Percentiles rank a stretch among this genome's conserved stretches.
phyloP scores from a whole-genome alignment of 257 asterid genomes.

The Solanum sitiens region DNA sequence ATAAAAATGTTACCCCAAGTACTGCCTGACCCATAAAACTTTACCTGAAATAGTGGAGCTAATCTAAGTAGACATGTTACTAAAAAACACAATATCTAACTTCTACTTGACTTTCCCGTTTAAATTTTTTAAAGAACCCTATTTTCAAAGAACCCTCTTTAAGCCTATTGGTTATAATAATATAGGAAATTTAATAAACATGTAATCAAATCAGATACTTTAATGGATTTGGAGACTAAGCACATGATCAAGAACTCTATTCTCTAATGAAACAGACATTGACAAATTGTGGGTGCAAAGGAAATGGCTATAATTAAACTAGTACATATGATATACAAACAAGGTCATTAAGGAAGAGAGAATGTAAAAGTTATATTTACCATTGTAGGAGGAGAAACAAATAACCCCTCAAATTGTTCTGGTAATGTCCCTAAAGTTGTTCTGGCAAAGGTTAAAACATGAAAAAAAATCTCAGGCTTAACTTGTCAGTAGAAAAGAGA shows the following conservation, averaged over 20 bases:
- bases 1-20: background rate
- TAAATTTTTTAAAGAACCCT: background rate
- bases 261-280: background rate
- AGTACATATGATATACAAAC: no score
- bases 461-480: no score
- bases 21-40: background rate
- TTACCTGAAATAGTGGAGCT: background rate
- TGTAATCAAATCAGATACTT: background rate
- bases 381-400: no score
- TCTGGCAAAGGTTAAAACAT: no score
- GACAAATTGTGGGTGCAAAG: no score
- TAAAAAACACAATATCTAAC: background rate
- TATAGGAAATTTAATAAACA: slow-evolving; percentile 26
- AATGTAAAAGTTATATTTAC: no score
- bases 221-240: background rate
- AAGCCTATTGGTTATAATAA: background rate
- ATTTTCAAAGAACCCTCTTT: slow-evolving; percentile 11
- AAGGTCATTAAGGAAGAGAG: no score
- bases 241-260: slow-evolving; percentile 24
- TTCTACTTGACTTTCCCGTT: slow-evolving; percentile 11
- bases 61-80: background rate
- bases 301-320: no score
- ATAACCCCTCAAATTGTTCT: no score
- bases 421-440: no score
- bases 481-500: no score